Percentiles rank a stretch among this genome's conserved stretches.
Conservation (phyloP, 129 eudicot genomes). For the Chrysanthemum seticuspe region DNA sequence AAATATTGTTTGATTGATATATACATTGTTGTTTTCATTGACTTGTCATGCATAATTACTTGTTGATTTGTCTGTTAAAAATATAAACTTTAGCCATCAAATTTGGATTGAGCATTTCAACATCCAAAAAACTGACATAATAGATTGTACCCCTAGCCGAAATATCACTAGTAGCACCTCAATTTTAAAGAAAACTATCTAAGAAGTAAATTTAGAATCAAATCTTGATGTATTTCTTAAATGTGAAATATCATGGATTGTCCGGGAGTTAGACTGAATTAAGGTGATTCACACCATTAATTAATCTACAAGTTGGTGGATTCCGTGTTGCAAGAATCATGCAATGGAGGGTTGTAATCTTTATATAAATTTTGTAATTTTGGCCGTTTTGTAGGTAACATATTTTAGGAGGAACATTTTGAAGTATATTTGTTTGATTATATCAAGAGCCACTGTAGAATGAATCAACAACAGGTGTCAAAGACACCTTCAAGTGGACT, state of each 20-base stretch:
- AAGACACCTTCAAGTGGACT: constrained; percentile 26
- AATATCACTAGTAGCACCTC: too few relatives aligned
- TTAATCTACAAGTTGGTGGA: background rate
- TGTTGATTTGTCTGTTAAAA: background rate
- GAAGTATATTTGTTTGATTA: constrained; percentile 2
- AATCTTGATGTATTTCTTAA: constrained; percentile 9
- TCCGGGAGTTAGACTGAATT: background rate
- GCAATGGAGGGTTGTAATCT: too few relatives aligned
- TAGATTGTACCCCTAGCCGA: too few relatives aligned
- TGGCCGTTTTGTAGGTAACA: constrained; percentile 19
- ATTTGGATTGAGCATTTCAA: too few relatives aligned
- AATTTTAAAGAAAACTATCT: background rate
- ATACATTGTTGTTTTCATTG: constrained; percentile 5
- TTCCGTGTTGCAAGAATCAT: background rate
- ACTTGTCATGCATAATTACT: background rate
- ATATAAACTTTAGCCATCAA: too few relatives aligned
- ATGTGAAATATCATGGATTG: background rate
- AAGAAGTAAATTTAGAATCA: background rate
- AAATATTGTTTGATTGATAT: background rate
- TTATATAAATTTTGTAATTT: too few relatives aligned
- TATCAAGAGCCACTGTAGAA: constrained; percentile 11
- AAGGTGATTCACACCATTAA: background rate
- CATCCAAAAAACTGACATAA: too few relatives aligned
- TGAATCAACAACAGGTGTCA: constrained; percentile 45
- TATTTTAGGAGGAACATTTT: background rate